Evolutionary conservation across 2,329 filamentous ascomycete species (phyloP), one percentile per base, ranked within the genome.

Genomic region (Tolypocladium paradoxum): DNA sequence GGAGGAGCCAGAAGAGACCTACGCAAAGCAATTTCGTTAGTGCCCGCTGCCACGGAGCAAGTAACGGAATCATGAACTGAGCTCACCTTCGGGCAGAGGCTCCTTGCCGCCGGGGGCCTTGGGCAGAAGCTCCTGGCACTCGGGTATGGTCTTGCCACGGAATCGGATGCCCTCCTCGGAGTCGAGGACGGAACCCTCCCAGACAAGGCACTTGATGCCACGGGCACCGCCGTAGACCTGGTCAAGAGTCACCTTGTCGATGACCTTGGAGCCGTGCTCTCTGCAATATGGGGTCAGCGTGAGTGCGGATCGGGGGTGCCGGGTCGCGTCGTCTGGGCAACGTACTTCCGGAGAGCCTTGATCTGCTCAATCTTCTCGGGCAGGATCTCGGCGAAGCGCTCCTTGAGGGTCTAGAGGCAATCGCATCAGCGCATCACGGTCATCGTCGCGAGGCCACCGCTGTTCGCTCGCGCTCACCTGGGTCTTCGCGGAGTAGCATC

Each of bases 211-310:
- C 84, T 97, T 99, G 79, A 99, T 95, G 69, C 93, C 92, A 79
- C 93, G 92, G 69, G 93, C 93, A 85, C 93, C 93, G 73, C 93
- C 93, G 74, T 97, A 99, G 71, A 96, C 93, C 79, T 99, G 93
- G 81, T 97, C 93, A 62, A 99, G 88, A 57, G 93, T 99, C 72
- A 99, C 90, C 83, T 97, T 90, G 73, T 93, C 92, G 64, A 99
- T 72, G 67, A 97, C 89, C 79, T 92, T 97, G 81, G 81, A 88
- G 72, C 93, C 93, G 73, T 95, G 84, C 70, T 96, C 92, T 78
- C 90, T 95, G 64, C 56, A 40, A 48, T 2, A n/a, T 36, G 27
- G 43, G 35, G 51, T 55, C 48, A 55, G 51, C 48, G 9, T 34
- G 50, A 31, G 34, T 49, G 24, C 22, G 34, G 24, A 11, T 49